These are phyloP conservation scores for Zizania latifolia DNA, from an alignment of 176 grass and related monocot species.

Conservation along the genomic window DNA sequence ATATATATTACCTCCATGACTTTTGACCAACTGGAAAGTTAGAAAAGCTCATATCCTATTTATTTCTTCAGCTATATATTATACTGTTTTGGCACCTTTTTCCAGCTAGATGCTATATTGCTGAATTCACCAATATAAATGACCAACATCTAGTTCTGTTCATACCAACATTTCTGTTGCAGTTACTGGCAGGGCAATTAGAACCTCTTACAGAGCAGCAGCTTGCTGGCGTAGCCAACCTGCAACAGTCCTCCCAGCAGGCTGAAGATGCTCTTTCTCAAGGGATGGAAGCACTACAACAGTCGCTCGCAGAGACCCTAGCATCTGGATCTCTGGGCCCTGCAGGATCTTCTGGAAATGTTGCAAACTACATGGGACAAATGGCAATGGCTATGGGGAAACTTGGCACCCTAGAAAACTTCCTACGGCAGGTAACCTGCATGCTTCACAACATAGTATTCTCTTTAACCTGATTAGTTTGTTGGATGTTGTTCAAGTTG, in stretches of 20 bases:
- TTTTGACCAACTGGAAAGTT: too few relatives aligned
- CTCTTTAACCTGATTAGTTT: slow-evolving; percentile 9
- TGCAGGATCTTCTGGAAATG: slow-evolving; percentile 57
- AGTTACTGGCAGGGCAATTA: slow-evolving; percentile 71
- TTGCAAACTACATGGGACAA: slow-evolving; percentile 93
- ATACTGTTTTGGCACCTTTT: too few relatives aligned
- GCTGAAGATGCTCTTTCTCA: slow-evolving; percentile 88
- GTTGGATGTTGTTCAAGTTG: background rate
- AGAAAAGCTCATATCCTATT: too few relatives aligned
- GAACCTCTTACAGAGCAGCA: slow-evolving; percentile 86
- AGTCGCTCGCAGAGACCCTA: slow-evolving; percentile 78
- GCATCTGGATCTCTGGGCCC: slow-evolving; percentile 63
- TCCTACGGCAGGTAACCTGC: slow-evolving; percentile 67
- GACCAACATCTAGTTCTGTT: background rate
- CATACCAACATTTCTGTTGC: slow-evolving; percentile 16
- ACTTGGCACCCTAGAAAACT: slow-evolving; percentile 83
- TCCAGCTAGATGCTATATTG: too few relatives aligned
- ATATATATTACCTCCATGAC: too few relatives aligned
- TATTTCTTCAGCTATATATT: too few relatives aligned
- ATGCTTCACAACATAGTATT: slow-evolving; percentile 1
- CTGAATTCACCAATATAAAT: too few relatives aligned
- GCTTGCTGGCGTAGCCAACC: slow-evolving; percentile 64
- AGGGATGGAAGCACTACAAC: slow-evolving; percentile 91
- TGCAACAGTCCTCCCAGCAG: slow-evolving; percentile 84
- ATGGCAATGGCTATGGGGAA: slow-evolving; percentile 99